Evolutionary conservation across 164 flowering plant genomes (phyloP).

Genomic region (Protea cynaroides): DNA sequence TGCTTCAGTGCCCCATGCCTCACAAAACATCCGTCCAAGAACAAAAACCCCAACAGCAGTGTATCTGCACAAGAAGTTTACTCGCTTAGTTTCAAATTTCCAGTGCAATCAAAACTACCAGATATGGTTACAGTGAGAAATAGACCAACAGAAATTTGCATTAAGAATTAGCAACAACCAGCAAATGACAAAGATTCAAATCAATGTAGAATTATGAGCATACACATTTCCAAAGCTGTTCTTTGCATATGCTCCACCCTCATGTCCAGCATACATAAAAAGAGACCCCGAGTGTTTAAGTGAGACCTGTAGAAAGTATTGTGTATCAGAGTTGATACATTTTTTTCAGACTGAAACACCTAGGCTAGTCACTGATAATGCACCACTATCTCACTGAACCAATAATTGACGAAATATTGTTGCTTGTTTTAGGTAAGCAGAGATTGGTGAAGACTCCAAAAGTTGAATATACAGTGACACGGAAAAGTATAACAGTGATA

Average conservation of each 20-base stretch:
- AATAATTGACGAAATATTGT: background rate
- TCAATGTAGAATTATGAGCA: conserved; percentile 12
- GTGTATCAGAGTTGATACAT: background rate
- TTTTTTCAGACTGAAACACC: background rate
- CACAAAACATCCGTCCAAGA: conserved; percentile 76
- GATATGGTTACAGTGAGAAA: background rate
- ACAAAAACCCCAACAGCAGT: conserved; percentile 99
- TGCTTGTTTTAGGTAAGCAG: too few relatives aligned
- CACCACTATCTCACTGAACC: background rate
- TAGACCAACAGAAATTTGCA: background rate
- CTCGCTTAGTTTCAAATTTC: background rate
- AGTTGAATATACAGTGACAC: background rate
- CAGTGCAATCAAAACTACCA: background rate
- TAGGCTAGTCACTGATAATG: background rate
- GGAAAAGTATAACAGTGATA: background rate
- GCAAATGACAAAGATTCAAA: background rate
- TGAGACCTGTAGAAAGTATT: conserved; percentile 53
- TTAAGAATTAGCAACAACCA: background rate
- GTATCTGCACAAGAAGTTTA: conserved; percentile 48
- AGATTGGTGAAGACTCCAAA: too few relatives aligned
- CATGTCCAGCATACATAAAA: conserved; percentile 94
- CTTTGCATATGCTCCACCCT: conserved; percentile 97
- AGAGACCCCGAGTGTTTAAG: conserved; percentile 97
- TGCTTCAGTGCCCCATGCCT: conserved; percentile 85
- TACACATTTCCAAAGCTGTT: conserved; percentile 94